A percentile compares a stretch with the other conserved stretches of the same genome.
Evolutionary conservation across 306 rosid species (phyloP).

Genomic region (Styphnolobium japonicum): DNA sequence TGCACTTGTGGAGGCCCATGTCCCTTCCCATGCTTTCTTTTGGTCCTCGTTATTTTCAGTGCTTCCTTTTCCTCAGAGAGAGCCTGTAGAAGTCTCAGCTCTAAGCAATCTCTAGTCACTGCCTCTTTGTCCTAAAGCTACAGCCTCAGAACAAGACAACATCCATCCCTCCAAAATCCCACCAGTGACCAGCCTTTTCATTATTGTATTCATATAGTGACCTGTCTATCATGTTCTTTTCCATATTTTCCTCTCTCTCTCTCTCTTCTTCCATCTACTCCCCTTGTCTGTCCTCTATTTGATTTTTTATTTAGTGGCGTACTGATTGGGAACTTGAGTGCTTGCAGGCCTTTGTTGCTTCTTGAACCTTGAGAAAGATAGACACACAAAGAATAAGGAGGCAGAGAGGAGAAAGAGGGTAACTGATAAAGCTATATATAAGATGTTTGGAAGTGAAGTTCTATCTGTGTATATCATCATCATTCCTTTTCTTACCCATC

Average conservation of each 20-base stretch:
- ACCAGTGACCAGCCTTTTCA: conserved; percentile 41
- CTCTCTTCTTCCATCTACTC: not conserved
- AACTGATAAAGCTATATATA: conserved; percentile 17
- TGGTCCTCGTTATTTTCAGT: conserved; percentile 44
- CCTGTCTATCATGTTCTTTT: conserved; percentile 56
- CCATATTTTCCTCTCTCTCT: conserved; percentile 2
- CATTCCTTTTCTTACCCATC: not conserved
- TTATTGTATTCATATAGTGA: conserved; percentile 41
- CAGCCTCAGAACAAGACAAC: conserved; percentile 51
- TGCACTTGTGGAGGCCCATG: conserved; percentile 30
- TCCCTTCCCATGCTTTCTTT: conserved; percentile 25
- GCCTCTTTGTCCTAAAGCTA: conserved; percentile 27
- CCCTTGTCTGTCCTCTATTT: not conserved
- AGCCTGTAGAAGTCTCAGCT: conserved; percentile 35
- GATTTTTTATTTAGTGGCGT: conserved; percentile 26
- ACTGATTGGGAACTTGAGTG: conserved; percentile 59
- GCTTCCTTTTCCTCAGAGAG: conserved; percentile 30
- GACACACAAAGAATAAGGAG: conserved; percentile 10
- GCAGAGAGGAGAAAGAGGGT: not conserved
- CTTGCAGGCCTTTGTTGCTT: conserved; percentile 39
- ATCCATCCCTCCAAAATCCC: conserved; percentile 43
- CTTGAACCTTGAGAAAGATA: conserved; percentile 35
- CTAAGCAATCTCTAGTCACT: conserved; percentile 36
- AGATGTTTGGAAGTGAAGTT: not conserved
- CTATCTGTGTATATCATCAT: not conserved